These are phyloP conservation scores for Fusarium drepaniforme DNA, from an alignment of 2,329 filamentous ascomycete species.

Conservation along the genomic window DNA sequence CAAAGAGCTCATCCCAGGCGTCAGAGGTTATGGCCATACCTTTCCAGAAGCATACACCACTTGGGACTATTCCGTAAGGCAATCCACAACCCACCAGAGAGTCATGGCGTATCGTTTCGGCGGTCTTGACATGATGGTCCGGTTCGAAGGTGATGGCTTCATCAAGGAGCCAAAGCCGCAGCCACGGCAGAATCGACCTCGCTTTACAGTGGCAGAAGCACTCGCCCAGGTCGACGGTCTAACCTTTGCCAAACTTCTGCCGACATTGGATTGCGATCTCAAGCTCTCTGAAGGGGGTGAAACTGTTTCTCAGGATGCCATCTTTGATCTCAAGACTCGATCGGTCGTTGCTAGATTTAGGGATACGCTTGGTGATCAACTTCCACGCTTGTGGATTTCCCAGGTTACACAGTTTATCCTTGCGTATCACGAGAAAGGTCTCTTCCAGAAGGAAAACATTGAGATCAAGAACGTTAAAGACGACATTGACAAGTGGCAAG, in stretches of 20 bases:
- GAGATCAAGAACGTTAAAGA: constrained; percentile 47
- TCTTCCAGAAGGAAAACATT: constrained; percentile 50
- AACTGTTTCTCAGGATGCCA: constrained; percentile 44
- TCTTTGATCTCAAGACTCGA: constrained; percentile 62
- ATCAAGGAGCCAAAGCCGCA: constrained; percentile 12
- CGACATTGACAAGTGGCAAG: constrained; percentile 53
- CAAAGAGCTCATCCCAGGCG: constrained; percentile 64
- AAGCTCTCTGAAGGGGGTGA: constrained; percentile 40
- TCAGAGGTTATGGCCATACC: constrained; percentile 73
- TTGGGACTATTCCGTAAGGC: constrained; percentile 66
- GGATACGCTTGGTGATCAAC: constrained; percentile 48
- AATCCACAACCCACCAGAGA: constrained; percentile 72
- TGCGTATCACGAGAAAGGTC: constrained; percentile 53
- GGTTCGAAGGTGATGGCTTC: constrained; percentile 47
- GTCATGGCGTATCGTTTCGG: constrained; percentile 70
- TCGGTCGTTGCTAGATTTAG: constrained; percentile 34
- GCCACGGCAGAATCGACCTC: not conserved
- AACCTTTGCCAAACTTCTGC: constrained; percentile 1
- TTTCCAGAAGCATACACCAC: constrained; percentile 76
- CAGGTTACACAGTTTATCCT: constrained; percentile 56
- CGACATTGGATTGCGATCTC: constrained; percentile 7
- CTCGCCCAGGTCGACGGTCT: constrained; percentile 18
- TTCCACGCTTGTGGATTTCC: constrained; percentile 57
- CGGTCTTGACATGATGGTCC: constrained; percentile 42
- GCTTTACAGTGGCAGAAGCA: not conserved